A percentile compares a stretch with the other conserved stretches of the same genome.
Conservation (phyloP, 371 early-diverging fungal species). For the Umbelopsis sp. region DNA sequence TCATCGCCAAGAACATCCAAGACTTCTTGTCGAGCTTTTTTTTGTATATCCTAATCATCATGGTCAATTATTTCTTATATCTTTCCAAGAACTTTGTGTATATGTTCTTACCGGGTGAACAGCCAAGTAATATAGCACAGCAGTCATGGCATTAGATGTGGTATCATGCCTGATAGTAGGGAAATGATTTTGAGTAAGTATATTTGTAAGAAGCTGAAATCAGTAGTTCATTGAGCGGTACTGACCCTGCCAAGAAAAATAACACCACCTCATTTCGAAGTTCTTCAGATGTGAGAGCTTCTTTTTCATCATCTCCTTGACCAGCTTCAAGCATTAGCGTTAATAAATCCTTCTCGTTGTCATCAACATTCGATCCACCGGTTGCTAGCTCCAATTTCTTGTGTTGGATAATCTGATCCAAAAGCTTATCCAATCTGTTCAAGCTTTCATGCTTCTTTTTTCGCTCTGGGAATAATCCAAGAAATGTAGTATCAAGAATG, state of each 20-base stretch:
- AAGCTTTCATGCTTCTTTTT: slow-evolving; percentile 26
- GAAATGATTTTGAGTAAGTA: too few species aligned
- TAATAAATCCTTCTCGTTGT: slow-evolving; percentile 54
- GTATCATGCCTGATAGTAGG: slow-evolving; percentile 23
- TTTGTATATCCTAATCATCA: slow-evolving; percentile 26
- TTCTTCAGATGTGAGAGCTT: slow-evolving; percentile 36
- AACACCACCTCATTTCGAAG: background rate
- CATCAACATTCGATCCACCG: slow-evolving; percentile 19
- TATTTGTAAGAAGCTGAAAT: background rate
- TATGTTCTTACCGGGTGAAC: background rate
- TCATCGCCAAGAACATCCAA: slow-evolving; percentile 30
- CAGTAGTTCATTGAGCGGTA: slow-evolving; percentile 14
- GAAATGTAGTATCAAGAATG: slow-evolving; percentile 38
- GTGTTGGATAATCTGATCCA: slow-evolving; percentile 40
- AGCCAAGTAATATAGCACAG: slow-evolving; percentile 29
- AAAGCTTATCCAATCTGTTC: slow-evolving; percentile 21
- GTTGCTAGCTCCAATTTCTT: slow-evolving; percentile 33
- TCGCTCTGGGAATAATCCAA: slow-evolving; percentile 31
- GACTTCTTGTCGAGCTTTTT: slow-evolving; percentile 35
- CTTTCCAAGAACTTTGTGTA: background rate
- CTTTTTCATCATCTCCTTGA: slow-evolving; percentile 42
- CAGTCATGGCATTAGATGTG: slow-evolving; percentile 33
- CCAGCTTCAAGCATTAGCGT: slow-evolving; percentile 60
- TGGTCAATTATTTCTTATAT: background rate
- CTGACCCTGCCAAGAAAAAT: slow-evolving; percentile 1